Conservation (phyloP, 2,329 filamentous ascomycete genomes). For the Fusarium newnesense region DNA sequence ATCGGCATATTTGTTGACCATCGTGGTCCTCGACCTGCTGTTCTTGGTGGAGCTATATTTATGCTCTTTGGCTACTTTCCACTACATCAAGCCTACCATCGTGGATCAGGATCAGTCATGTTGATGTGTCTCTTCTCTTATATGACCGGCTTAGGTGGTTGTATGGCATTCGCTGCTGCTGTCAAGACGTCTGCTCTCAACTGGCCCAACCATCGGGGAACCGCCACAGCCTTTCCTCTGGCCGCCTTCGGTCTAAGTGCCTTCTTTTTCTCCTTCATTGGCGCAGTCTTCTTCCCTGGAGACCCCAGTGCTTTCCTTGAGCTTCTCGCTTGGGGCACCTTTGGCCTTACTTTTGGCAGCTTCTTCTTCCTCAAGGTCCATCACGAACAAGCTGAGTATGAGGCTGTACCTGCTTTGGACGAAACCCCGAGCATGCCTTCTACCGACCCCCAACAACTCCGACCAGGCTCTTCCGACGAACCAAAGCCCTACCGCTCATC, state of each 20-base stretch:
- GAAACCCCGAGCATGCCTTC: constrained; percentile 21
- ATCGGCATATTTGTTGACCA: constrained; percentile 88
- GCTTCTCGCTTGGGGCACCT: constrained; percentile 83
- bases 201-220: constrained; percentile 90
- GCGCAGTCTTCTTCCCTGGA: constrained; percentile 81
- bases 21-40: constrained; percentile 81
- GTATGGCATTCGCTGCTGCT: constrained; percentile 87
- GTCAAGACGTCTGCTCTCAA: constrained; percentile 91
- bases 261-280: constrained; percentile 91
- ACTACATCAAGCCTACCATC: constrained; percentile 80
- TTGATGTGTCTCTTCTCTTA: constrained; percentile 85
- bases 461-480: constrained; percentile 56
- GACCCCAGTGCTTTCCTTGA: constrained; percentile 85
- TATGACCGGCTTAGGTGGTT: constrained; percentile 87
- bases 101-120: constrained; percentile 67
- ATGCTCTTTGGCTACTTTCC: constrained; percentile 87
- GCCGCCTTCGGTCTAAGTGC: constrained; percentile 95
- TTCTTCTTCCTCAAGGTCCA: constrained; percentile 88
- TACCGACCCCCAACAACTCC: constrained; percentile 50
- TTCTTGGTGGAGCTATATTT: constrained; percentile 77
- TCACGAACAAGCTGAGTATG: constrained; percentile 65
- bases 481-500: constrained; percentile 51
- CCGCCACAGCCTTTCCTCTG: constrained; percentile 91
- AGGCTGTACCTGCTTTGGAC: constrained; percentile 59
- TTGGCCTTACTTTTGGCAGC: constrained; percentile 76